phyloP scores from a whole-genome alignment of 2,329 filamentous ascomycete species.

The Aspergillus udagawae region DNA sequence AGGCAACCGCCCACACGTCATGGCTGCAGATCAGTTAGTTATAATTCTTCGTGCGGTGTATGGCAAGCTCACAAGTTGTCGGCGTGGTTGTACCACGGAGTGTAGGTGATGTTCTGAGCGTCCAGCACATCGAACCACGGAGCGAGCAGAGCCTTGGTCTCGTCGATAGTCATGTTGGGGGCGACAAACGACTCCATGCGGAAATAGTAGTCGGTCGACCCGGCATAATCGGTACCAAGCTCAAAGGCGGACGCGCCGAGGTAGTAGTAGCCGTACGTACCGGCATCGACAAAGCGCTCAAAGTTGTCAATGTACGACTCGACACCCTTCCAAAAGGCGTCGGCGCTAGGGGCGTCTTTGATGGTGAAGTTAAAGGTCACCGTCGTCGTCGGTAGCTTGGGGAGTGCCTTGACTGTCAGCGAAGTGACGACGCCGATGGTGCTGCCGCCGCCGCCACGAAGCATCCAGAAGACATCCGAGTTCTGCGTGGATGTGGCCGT shows the following conservation, averaged over 20 bases:
- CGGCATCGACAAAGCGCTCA: constrained; percentile 22
- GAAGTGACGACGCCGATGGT: constrained; percentile 33
- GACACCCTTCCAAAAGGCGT: constrained; percentile 28
- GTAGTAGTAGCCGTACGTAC: constrained; percentile 32
- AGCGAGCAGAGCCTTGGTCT: constrained; percentile 22
- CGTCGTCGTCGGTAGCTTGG: constrained; percentile 22
- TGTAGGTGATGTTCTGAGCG: constrained; percentile 20
- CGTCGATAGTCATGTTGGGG: constrained; percentile 22
- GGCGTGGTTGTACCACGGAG: constrained; percentile 22
- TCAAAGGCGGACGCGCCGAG: constrained; percentile 29
- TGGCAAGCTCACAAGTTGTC: constrained; percentile 23
- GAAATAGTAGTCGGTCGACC: constrained; percentile 21
- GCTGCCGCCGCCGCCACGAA: constrained; percentile 56
- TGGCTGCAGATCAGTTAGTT: constrained; percentile 1
- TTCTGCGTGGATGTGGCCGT: constrained; percentile 38
- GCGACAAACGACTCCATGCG: constrained; percentile 22
- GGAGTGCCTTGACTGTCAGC: constrained; percentile 22
- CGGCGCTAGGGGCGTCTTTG: constrained; percentile 14
- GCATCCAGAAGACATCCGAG: constrained; percentile 60
- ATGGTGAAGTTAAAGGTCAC: constrained; percentile 27
- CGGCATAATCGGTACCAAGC: constrained; percentile 25
- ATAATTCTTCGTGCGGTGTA: constrained; percentile 8
- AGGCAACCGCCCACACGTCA: constrained; percentile 23
- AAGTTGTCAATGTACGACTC: constrained; percentile 26
- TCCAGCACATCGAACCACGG: constrained; percentile 25